Percentiles rank a stretch among this genome's conserved stretches.
These are phyloP conservation scores for Terana coerulea DNA, from an alignment of 768 basidiomycete species.

Conservation along the genomic window DNA sequence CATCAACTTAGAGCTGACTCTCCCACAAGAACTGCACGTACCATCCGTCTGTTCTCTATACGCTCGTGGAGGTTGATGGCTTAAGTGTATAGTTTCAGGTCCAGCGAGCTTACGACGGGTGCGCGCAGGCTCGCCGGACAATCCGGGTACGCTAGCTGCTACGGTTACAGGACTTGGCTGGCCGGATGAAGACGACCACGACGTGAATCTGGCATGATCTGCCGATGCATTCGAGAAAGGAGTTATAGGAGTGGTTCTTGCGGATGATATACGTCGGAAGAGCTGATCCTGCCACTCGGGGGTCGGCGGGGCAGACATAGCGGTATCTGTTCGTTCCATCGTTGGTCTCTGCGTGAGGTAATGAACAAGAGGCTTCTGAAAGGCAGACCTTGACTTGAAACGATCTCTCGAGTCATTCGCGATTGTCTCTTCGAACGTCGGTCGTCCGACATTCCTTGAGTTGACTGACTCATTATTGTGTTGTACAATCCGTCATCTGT, in stretches of 20 bases:
- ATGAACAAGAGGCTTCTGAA: neutral
- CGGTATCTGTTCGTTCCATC: conserved; percentile 19
- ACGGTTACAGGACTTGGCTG: conserved; percentile 5
- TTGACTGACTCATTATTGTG: conserved; percentile 30
- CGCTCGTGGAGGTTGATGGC: neutral
- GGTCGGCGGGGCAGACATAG: conserved; percentile 42
- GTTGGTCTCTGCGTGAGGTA: too few species aligned
- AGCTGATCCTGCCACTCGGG: conserved; percentile 78
- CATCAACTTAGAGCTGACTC: too few species aligned
- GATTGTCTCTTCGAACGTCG: conserved; percentile 61
- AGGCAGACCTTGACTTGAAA: conserved; percentile 42
- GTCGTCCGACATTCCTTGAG: conserved; percentile 18
- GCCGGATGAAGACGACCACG: conserved; percentile 9
- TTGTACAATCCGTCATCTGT: conserved; percentile 20
- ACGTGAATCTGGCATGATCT: conserved; percentile 1
- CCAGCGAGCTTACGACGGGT: conserved; percentile 11
- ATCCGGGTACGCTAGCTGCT: neutral
- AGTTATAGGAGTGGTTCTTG: conserved; percentile 1
- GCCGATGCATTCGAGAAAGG: conserved; percentile 6
- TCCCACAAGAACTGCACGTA: too few species aligned
- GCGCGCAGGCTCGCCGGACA: conserved; percentile 11
- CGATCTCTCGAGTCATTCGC: conserved; percentile 73
- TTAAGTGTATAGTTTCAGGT: neutral
- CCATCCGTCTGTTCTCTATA: too few species aligned
- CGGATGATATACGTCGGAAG: conserved; percentile 41